A percentile compares a stretch with the other conserved stretches of the same genome.
Evolutionary conservation across 2,329 filamentous ascomycete species (phyloP).

Genomic region (Amphichorda felina): DNA sequence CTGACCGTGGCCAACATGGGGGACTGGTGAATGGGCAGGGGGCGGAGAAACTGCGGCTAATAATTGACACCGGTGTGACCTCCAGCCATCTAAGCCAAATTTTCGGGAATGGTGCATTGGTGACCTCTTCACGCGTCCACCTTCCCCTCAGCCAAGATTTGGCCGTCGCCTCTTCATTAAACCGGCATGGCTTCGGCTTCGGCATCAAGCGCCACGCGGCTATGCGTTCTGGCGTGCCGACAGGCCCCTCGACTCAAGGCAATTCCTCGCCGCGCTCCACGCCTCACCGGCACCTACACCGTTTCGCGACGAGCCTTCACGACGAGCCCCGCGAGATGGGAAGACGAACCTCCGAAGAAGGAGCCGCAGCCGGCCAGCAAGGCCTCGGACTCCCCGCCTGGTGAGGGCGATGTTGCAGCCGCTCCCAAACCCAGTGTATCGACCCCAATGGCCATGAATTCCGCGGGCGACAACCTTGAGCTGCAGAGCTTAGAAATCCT

Average conservation of each 20-base stretch:
- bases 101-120: too few species aligned
- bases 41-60: too few species aligned
- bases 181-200: constrained; percentile 15
- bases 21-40: too few species aligned
- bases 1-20: too few species aligned
- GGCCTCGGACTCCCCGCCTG: neutral
- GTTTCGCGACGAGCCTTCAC: constrained; percentile 15
- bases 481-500: constrained; percentile 13
- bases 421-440: neutral
- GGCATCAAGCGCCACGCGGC: constrained; percentile 22
- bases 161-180: neutral
- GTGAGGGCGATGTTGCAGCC: neutral
- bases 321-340: constrained; percentile 17
- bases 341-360: constrained; percentile 3
- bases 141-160: neutral
- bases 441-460: neutral
- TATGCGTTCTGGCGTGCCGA: constrained; percentile 22
- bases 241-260: constrained; percentile 12
- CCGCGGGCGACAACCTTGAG: constrained; percentile 5
- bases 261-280: constrained; percentile 7
- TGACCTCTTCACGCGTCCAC: constrained; percentile 1
- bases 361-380: neutral
- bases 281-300: constrained; percentile 9
- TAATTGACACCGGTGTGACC: too few species aligned
- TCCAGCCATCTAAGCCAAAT: too few species aligned